Evolutionary conservation across 2,329 filamentous ascomycete species (phyloP).

Genomic region (Phialophora tarda): DNA sequence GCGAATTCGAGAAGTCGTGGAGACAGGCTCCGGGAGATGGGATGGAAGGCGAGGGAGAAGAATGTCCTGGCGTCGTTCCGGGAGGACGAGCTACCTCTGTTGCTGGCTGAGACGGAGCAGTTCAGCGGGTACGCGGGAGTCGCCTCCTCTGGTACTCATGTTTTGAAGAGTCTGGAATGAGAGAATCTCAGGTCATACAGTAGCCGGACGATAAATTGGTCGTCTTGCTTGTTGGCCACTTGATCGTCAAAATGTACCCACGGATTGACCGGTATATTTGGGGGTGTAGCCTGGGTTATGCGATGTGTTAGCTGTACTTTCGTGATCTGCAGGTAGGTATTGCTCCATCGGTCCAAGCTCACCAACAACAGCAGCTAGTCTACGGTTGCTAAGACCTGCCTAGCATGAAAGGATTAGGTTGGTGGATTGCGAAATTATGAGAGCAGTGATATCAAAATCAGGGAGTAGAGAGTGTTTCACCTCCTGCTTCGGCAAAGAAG

Average conservation of each 20-base stretch:
- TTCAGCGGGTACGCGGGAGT: conserved; percentile 21
- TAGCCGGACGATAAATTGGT: too few species aligned
- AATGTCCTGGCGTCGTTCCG: conserved; percentile 47
- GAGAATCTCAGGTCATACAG: too few species aligned
- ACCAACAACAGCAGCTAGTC: too few species aligned
- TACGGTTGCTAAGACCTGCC: too few species aligned
- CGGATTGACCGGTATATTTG: too few species aligned
- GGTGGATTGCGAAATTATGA: not conserved
- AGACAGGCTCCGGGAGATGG: conserved; percentile 51
- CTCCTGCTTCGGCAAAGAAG: not conserved
- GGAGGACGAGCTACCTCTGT: conserved; percentile 48
- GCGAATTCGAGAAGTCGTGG: conserved; percentile 53
- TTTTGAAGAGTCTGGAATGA: conserved; percentile 20
- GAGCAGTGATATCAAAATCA: not conserved
- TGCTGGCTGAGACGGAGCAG: conserved; percentile 15
- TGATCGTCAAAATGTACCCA: too few species aligned
- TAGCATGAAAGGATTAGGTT: too few species aligned
- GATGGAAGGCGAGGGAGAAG: conserved; percentile 55
- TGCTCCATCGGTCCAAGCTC: too few species aligned
- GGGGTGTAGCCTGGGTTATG: too few species aligned
- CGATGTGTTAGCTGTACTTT: too few species aligned
- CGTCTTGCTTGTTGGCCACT: too few species aligned
- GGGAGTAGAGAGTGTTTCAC: not conserved
- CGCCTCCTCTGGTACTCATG: conserved; percentile 21
- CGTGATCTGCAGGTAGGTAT: too few species aligned